Base-by-base conservation (phyloP, 2,329 filamentous ascomycete species). In the Penicillium sp. region DNA sequence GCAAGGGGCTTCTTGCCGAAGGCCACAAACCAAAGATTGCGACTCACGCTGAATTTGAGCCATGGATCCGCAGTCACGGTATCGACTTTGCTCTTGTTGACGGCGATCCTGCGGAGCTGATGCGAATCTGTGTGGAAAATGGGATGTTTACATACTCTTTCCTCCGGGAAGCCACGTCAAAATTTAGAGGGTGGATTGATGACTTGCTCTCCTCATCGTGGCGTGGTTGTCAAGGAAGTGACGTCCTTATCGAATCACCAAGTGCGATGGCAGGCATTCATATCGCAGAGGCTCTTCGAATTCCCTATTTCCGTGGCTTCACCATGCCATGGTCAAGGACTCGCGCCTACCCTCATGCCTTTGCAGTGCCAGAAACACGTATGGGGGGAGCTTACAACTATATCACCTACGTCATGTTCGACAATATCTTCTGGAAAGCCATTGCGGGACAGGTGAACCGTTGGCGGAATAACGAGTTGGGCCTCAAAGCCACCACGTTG, bases 301-400 rank as follows among this genome's bases (percentile, higher is more conserved):
- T 99, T 47, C 95, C 95, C 0, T 99, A 99, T 75, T 98, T 98
- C 80, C 88, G 95, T 57, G 94, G 93, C 0, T 99, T 99, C 73
- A 96, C 92, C 17, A 99, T 99, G 95, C 95, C 95, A 0, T 99
- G 95, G 95, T 96, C 95, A 0, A 88, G 93, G 51, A 99, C 95
- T 15, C 85, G 95, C 55, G 92, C 94, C 0, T 99, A 99, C 69
- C 95, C 95, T 2, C 95, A 99, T 76, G 95, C 95, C 0, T 99
- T 99, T 76, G 90, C 94, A 28, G 93, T 96, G 62, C 90, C 92
- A 1, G 91, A 96, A 63, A 88, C 91, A 76, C 97, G 96, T 78
- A 92, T 96, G 87, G 95, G 95, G 56, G 95, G 95, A 25, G 89
- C 89, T 0, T 98, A 96, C 81, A 99, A 99, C 73, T 92, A 93